Base-by-base conservation (phyloP, 2,329 filamentous ascomycete species). In the Exophiala viscosa region DNA sequence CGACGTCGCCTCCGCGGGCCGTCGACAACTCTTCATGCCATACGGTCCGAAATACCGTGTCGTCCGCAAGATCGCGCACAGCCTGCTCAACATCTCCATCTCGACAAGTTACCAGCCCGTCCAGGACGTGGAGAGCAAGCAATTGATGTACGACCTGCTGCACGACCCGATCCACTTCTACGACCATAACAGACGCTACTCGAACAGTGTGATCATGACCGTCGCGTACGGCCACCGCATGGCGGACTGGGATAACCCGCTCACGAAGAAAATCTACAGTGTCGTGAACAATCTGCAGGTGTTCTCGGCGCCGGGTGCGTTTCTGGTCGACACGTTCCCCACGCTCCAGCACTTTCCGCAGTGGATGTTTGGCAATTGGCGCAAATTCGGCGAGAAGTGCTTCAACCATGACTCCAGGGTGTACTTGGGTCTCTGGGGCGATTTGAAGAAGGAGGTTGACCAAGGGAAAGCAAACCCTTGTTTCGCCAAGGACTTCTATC, bases 191-290 rank as follows among this genome's bases (percentile, higher is more conserved):
- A 73, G 78, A 58, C 68, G 74, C 0, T 80, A 76, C 57, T 76
- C 76, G 0, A 70, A 72, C 1, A 75, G 72, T 55, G 68, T 79
- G 31, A 75, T 78, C 5, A 76, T 79, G 55, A 75, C 71, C 4
- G 73, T 79, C 3, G 70, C 75, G 3, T 80, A 79, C 57, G 76
- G 77, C 0, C 74, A 76, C 50, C 72, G 76, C 5, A 74, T 78
- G 44, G 49, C 58, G 3, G 57, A 50, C 18, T 56, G 59, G 48
- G 73, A 78, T 52, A 74, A 74, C 1, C 59, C 75, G 15, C 68
- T 76, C 17, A 69, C 77, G 5, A 65, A 72, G 48, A 73, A 79
- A 18, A 74, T 79, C 36, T 69, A 69, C 31, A 69, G 75, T 36
- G 67, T 74, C 6, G 73, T 79, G 60, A 65, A 70, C 31, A 73